These are phyloP conservation scores for Entrophospora sp. DNA, from an alignment of 192 early-diverging fungal genomes.

Conservation along the genomic window DNA sequence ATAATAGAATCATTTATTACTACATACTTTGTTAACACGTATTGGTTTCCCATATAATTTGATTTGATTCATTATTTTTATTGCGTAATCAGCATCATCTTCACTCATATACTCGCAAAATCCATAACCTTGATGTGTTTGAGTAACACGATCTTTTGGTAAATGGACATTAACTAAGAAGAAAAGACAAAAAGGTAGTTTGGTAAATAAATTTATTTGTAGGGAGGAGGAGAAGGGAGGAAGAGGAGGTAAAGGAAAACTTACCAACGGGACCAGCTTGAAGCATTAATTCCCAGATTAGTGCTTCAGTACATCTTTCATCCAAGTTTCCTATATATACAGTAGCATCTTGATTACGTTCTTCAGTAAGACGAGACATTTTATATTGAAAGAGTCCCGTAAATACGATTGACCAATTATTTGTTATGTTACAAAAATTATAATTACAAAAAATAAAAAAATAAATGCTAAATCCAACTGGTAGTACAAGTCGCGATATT, in stretches of 20 bases:
- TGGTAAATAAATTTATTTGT: no score
- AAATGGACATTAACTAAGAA: slow-evolving; percentile 80
- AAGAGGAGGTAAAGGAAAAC: background rate
- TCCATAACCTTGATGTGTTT: slow-evolving; percentile 88
- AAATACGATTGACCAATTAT: no score
- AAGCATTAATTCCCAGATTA: slow-evolving; percentile 98
- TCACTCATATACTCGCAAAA: slow-evolving; percentile 92
- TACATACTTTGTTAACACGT: slow-evolving; percentile 77
- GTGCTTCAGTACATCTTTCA: slow-evolving; percentile 81
- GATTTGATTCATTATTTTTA: slow-evolving; percentile 95
- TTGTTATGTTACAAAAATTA: no score
- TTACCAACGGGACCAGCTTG: slow-evolving; percentile 91
- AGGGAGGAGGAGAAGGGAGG: background rate
- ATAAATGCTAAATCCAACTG: no score
- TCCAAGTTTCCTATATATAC: slow-evolving; percentile 97
- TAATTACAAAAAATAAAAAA: no score
- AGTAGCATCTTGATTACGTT: slow-evolving; percentile 96
- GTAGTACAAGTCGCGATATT: no score
- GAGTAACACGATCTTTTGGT: slow-evolving; percentile 95
- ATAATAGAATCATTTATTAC: no score
- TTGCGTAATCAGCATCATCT: slow-evolving; percentile 94
- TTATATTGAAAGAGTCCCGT: no score
- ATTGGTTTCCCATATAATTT: slow-evolving; percentile 93
- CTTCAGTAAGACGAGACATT: slow-evolving; percentile 28
- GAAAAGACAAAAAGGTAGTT: background rate